These are phyloP conservation scores for Chionographis japonica DNA, from an alignment of 106 monocot species.

Conservation along the genomic window DNA sequence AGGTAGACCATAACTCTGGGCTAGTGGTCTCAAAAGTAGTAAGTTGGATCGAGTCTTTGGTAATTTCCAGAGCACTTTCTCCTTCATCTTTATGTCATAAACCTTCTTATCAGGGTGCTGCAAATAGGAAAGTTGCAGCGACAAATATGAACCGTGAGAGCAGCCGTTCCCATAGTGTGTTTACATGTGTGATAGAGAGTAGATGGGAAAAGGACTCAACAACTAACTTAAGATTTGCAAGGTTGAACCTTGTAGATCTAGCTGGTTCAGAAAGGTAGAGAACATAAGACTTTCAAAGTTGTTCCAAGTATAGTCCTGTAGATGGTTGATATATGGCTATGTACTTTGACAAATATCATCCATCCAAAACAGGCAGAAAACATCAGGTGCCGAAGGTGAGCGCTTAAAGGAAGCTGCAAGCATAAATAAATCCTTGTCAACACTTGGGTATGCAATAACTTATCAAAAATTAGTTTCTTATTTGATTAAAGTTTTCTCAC, in stretches of 20 bases:
- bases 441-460: constrained; percentile 60
- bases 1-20: constrained; percentile 29
- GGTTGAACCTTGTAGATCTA: constrained; percentile 91
- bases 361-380: constrained; percentile 69
- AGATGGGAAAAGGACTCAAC: constrained; percentile 79
- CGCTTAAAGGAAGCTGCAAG: constrained; percentile 87
- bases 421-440: constrained; percentile 97
- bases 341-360: background rate
- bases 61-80: background rate
- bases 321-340: background rate
- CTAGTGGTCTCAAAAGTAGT: background rate
- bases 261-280: constrained; percentile 91
- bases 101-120: constrained; percentile 53
- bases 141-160: constrained; percentile 97
- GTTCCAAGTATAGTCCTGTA: background rate
- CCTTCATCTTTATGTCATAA: background rate
- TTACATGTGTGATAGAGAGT: constrained; percentile 95
- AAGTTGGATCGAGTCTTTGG: background rate
- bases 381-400: constrained; percentile 93
- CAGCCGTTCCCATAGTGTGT: constrained; percentile 94
- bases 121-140: constrained; percentile 90
- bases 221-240: constrained; percentile 71
- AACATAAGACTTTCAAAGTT: background rate
- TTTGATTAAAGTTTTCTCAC: background rate
- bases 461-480: background rate